phyloP scores from a whole-genome alignment of 2,329 filamentous ascomycete genomes.

The Diplocarpon rosae region DNA sequence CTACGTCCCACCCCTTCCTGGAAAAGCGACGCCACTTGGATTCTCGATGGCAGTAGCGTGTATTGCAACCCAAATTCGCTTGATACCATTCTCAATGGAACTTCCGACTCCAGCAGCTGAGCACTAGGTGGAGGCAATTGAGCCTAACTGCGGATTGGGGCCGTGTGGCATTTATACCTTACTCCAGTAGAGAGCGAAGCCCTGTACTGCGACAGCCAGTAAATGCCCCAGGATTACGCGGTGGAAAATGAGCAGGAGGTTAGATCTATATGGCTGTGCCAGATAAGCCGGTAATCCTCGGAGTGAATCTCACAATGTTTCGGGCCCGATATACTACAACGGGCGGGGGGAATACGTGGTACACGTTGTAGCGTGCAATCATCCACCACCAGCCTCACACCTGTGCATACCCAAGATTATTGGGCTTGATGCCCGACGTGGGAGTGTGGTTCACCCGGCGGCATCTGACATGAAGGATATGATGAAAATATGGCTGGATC shows the following conservation, averaged over 20 bases:
- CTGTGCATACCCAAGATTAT: constrained; percentile 1
- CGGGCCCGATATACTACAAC: neutral
- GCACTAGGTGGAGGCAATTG: neutral
- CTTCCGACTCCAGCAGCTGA: constrained; percentile 3
- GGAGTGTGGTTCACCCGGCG: neutral
- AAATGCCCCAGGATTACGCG: neutral
- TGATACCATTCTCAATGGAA: neutral
- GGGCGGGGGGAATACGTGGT: constrained; percentile 4
- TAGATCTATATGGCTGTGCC: no score
- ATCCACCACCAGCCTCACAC: constrained; percentile 5
- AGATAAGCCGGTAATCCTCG: no score
- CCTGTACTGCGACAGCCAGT: neutral
- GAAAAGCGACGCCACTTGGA: no score
- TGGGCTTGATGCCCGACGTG: constrained; percentile 5
- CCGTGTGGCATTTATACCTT: neutral
- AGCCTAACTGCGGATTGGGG: constrained; percentile 6
- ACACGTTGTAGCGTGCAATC: constrained; percentile 1
- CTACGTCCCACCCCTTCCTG: no score
- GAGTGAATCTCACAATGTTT: no score
- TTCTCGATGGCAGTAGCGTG: no score
- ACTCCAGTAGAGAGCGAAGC: neutral
- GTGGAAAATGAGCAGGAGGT: neutral
- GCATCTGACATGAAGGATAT: neutral
- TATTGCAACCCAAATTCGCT: neutral
- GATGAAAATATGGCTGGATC: neutral